Evolutionary conservation across 2,329 filamentous ascomycete genomes (phyloP).

Genomic region (Aspergillus ustus): DNA sequence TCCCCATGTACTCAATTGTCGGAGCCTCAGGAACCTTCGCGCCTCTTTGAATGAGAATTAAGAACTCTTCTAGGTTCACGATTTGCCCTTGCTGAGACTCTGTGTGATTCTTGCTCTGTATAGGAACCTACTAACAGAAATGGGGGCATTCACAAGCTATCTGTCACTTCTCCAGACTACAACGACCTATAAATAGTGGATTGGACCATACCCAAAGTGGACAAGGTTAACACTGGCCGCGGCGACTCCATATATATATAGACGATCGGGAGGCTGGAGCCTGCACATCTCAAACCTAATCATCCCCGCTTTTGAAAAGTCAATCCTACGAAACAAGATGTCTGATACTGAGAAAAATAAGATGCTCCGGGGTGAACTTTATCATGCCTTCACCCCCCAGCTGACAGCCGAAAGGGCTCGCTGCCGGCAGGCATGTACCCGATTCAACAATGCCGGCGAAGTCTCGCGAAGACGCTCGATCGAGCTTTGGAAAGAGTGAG

Average conservation of each 20-base stretch:
- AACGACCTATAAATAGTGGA: neutral
- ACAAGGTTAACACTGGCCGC: neutral
- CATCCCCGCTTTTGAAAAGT: neutral
- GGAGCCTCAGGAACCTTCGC: conserved; percentile 10
- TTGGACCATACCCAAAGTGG: neutral
- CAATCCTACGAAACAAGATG: neutral
- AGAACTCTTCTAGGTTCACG: neutral
- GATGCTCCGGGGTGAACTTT: conserved; percentile 73
- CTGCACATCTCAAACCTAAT: neutral
- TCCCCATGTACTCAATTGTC: neutral
- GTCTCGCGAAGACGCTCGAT: conserved; percentile 65
- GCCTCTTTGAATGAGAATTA: neutral
- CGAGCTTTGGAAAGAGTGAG: conserved; percentile 74
- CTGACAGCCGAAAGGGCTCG: conserved; percentile 66
- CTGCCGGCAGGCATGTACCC: conserved; percentile 64
- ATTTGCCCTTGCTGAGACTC: neutral
- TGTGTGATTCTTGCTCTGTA: neutral
- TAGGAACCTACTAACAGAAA: too few species aligned
- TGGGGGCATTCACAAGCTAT: too few species aligned
- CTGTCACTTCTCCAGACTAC: neutral
- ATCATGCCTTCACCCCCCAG: conserved; percentile 73
- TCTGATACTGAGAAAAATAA: conserved; percentile 34
- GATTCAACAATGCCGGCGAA: conserved; percentile 68
- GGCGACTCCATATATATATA: conserved; percentile 2
- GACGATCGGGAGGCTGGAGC: neutral